phyloP scores from a whole-genome alignment of 1,284 basidiomycete species.

The Somion occarium region DNA sequence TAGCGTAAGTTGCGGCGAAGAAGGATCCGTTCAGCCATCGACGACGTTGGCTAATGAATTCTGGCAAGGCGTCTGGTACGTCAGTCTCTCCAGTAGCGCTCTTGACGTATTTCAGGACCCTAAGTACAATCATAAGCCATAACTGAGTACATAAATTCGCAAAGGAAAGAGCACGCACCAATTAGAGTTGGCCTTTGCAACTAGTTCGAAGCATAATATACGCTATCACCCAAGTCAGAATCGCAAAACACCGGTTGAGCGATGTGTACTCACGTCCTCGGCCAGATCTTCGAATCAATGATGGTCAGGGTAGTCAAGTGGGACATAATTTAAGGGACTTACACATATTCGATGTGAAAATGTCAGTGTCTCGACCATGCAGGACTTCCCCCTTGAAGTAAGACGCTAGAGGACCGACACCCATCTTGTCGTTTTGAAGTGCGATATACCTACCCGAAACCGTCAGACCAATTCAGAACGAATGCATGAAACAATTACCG shows the following conservation, averaged over 20 bases:
- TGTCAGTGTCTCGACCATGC: constrained; percentile 87
- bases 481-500: constrained; percentile 36
- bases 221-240: too few relatives aligned
- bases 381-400: constrained; percentile 98
- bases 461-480: not conserved
- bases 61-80: constrained; percentile 89
- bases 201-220: constrained; percentile 95
- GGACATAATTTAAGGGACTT: constrained; percentile 25
- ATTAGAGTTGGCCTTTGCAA: constrained; percentile 84
- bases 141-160: not conserved
- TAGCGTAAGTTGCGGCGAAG: constrained; percentile 87
- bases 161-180: constrained; percentile 50
- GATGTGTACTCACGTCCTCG: constrained; percentile 61
- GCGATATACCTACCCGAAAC: constrained; percentile 65
- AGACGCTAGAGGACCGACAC: constrained; percentile 85
- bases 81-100: constrained; percentile 95
- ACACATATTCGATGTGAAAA: constrained; percentile 95
- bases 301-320: constrained; percentile 7
- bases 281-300: constrained; percentile 57
- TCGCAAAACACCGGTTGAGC: too few relatives aligned
- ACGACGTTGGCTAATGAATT: constrained; percentile 92
- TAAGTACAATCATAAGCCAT: constrained; percentile 22
- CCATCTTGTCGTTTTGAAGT: constrained; percentile 82
- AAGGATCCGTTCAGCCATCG: constrained; percentile 95
- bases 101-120: constrained; percentile 96